These are phyloP conservation scores for Ilyonectria destructans DNA, from an alignment of 2,329 filamentous ascomycete genomes.

Conservation along the genomic window DNA sequence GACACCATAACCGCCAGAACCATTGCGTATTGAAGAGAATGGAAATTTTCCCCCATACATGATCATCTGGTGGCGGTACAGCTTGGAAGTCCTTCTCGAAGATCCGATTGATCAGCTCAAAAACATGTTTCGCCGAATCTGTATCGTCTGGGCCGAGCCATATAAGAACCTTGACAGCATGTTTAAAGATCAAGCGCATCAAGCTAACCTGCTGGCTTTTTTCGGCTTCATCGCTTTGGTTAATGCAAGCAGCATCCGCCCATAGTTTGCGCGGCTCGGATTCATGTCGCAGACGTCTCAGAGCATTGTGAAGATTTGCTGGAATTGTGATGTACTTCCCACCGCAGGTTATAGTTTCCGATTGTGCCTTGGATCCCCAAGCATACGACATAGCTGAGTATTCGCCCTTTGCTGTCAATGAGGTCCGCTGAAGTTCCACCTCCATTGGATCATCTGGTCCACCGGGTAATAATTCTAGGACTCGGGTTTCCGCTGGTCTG, in stretches of 20 bases:
- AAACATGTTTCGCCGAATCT: not conserved
- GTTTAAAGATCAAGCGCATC: not conserved
- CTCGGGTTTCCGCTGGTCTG: too few relatives aligned
- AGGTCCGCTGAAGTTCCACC: too few relatives aligned
- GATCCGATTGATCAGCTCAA: not conserved
- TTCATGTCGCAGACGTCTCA: not conserved
- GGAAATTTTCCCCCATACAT: not conserved
- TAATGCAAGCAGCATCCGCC: conserved; percentile 11
- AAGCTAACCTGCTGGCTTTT: not conserved
- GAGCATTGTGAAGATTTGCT: not conserved
- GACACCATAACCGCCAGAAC: conserved; percentile 14
- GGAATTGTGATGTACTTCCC: not conserved
- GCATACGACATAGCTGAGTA: not conserved
- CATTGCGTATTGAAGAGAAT: not conserved
- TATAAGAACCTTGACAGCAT: not conserved
- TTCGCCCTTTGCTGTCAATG: not conserved
- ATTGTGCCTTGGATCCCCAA: not conserved
- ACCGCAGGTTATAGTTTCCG: not conserved
- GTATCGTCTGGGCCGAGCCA: conserved; percentile 4
- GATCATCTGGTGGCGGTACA: not conserved
- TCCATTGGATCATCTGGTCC: too few relatives aligned
- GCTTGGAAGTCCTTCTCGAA: not conserved
- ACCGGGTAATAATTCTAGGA: too few relatives aligned
- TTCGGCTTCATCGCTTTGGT: not conserved
- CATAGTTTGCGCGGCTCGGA: not conserved